Percentiles rank a stretch among this genome's conserved stretches.
Conservation (phyloP, 2,329 filamentous ascomycete species). For the Apiospora hydei region DNA sequence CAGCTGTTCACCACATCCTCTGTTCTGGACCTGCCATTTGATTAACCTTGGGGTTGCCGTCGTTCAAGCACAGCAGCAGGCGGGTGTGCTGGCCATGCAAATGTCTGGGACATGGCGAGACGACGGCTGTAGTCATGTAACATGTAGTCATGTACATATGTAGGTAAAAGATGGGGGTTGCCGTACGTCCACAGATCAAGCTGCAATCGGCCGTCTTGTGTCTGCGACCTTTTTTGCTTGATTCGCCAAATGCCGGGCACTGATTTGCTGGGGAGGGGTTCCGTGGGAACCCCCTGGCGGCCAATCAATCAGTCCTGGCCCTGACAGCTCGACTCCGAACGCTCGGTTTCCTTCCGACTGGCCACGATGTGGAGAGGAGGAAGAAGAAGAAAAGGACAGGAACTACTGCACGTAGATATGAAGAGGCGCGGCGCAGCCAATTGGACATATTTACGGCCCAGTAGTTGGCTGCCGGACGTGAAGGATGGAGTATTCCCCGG, state of each 20-base stretch:
- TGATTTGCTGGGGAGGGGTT: not conserved
- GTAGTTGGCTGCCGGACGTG: not conserved
- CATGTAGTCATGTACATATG: not conserved
- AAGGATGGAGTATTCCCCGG: not conserved
- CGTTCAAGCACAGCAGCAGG: not conserved
- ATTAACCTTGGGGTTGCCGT: not conserved
- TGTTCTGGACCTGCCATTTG: not conserved
- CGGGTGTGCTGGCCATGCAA: not conserved
- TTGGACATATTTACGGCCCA: not conserved
- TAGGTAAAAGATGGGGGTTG: not conserved
- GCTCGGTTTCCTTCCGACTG: slow-evolving; percentile 2
- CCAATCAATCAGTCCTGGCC: not conserved
- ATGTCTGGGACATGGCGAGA: not conserved
- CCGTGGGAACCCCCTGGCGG: not conserved
- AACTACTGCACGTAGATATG: not conserved
- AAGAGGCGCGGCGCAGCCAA: not conserved
- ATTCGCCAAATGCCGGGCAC: not conserved
- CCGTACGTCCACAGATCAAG: slow-evolving; percentile 6
- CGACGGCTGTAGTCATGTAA: not conserved
- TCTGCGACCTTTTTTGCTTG: not conserved
- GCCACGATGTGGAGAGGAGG: not conserved
- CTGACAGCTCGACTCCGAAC: not conserved
- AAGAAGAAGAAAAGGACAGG: not conserved
- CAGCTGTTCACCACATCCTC: not conserved
- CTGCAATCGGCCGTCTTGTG: slow-evolving; percentile 13